phyloP scores from a whole-genome alignment of 2,329 filamentous ascomycete genomes.

The Aquanectria penicillioides region DNA sequence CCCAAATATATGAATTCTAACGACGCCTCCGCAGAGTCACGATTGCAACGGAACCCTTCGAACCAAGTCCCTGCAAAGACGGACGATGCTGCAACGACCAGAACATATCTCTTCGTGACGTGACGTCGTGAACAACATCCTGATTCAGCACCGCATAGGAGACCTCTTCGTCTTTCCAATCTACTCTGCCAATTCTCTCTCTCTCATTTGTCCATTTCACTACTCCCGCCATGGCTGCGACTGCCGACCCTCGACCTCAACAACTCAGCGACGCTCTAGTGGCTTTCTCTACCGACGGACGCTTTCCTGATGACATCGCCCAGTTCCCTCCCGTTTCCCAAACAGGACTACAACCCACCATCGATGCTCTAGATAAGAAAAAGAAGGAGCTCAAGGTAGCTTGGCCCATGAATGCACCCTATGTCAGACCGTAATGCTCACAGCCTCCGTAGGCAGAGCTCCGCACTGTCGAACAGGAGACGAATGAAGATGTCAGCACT shows the following conservation, averaged over 20 bases:
- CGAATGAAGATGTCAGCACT: constrained; percentile 80
- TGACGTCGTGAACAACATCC: constrained; percentile 15
- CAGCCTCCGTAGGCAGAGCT: constrained; percentile 65
- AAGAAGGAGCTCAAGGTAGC: constrained; percentile 53
- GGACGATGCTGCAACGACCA: constrained; percentile 3
- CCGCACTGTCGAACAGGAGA: constrained; percentile 78
- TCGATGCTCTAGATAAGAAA: constrained; percentile 49
- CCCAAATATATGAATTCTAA: no score
- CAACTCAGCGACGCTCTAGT: constrained; percentile 53
- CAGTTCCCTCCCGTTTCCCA: constrained; percentile 50
- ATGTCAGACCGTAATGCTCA: constrained; percentile 29
- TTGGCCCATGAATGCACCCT: background rate
- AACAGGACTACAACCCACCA: constrained; percentile 51
- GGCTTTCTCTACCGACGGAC: constrained; percentile 51
- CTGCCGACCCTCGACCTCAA: constrained; percentile 38
- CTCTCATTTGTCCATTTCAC: no score
- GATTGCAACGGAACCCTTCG: background rate
- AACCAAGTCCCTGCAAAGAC: no score
- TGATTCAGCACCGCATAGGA: background rate
- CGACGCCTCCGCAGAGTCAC: background rate
- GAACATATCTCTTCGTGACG: constrained; percentile 10
- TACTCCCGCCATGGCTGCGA: constrained; percentile 45
- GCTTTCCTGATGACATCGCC: constrained; percentile 53
- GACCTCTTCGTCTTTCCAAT: background rate
- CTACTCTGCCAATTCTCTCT: background rate